phyloP scores from a whole-genome alignment of 306 rosid species.

The Medicago ruthenica region DNA sequence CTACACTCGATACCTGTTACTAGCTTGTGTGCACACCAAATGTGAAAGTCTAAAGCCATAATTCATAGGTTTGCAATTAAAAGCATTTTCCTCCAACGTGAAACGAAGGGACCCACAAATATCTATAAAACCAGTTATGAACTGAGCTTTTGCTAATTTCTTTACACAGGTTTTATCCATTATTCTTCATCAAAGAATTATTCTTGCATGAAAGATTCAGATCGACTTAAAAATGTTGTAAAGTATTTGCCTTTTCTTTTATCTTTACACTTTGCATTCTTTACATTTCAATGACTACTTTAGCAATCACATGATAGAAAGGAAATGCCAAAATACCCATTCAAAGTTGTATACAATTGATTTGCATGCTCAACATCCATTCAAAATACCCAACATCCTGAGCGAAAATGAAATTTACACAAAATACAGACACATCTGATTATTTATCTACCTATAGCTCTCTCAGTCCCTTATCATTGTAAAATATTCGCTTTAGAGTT shows the following conservation, averaged over 20 bases:
- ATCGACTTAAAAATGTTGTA: slow-evolving; percentile 1
- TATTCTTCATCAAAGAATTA: slow-evolving; percentile 18
- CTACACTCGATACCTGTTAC: slow-evolving; percentile 7
- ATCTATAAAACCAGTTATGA: slow-evolving; percentile 19
- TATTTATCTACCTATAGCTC: slow-evolving; percentile 16
- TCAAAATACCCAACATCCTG: slow-evolving; percentile 14
- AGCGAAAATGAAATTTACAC: slow-evolving; percentile 2
- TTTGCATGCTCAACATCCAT: too few relatives aligned
- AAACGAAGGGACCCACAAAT: slow-evolving; percentile 3
- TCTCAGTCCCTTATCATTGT: slow-evolving; percentile 1
- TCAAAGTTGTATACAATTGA: slow-evolving; percentile 25
- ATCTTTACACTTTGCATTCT: background rate
- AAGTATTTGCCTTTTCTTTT: slow-evolving; percentile 1
- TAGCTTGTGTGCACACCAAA: slow-evolving; percentile 2
- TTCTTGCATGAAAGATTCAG: background rate
- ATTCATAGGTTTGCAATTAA: background rate
- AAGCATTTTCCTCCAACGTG: slow-evolving; percentile 4
- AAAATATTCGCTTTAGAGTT: slow-evolving; percentile 10
- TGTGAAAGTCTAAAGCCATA: background rate
- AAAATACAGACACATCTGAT: background rate
- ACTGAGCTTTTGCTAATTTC: slow-evolving; percentile 5
- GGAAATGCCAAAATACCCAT: slow-evolving; percentile 7
- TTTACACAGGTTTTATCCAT: slow-evolving; percentile 26
- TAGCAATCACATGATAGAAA: background rate
- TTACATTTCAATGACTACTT: slow-evolving; percentile 13